phyloP scores from a whole-genome alignment of 2,329 filamentous ascomycete genomes.

The Dactylellina leptospora region DNA sequence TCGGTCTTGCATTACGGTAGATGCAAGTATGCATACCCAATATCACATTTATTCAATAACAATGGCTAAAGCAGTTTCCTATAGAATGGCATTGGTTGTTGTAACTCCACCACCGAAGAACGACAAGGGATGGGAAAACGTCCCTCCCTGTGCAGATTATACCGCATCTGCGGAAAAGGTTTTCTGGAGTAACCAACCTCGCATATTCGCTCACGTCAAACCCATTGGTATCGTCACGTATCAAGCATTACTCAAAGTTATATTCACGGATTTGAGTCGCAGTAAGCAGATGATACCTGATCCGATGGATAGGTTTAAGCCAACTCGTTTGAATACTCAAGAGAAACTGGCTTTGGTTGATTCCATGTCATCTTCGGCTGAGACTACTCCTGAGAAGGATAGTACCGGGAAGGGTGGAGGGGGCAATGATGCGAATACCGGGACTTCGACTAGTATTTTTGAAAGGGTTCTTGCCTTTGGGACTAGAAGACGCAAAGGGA shows the following conservation, averaged over 20 bases:
- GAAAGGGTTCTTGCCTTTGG: constrained; percentile 20
- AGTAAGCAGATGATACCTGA: constrained; percentile 27
- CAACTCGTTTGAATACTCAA: constrained; percentile 17
- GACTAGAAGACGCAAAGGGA: constrained; percentile 25
- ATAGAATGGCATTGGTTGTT: constrained; percentile 49
- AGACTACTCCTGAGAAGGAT: neutral
- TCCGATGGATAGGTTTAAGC: constrained; percentile 35
- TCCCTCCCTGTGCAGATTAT: constrained; percentile 26
- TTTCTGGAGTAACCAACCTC: constrained; percentile 38
- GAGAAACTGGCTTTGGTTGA: constrained; percentile 37
- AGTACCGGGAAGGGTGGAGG: neutral
- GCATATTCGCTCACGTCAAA: constrained; percentile 31
- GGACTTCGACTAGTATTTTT: constrained; percentile 18
- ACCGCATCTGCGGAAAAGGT: constrained; percentile 17
- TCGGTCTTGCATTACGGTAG: constrained; percentile 28
- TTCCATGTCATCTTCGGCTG: constrained; percentile 7
- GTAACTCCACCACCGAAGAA: constrained; percentile 17
- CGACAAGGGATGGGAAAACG: constrained; percentile 14
- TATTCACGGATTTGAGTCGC: constrained; percentile 22
- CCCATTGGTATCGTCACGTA: constrained; percentile 37
- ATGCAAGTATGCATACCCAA: constrained; percentile 23
- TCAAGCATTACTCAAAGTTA: constrained; percentile 10
- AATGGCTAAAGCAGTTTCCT: too few relatives aligned
- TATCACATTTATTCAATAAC: neutral
- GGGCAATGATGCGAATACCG: constrained; percentile 2